phyloP scores from a whole-genome alignment of 2,329 filamentous ascomycete species.

The Aspergillus quadrilineatus region DNA sequence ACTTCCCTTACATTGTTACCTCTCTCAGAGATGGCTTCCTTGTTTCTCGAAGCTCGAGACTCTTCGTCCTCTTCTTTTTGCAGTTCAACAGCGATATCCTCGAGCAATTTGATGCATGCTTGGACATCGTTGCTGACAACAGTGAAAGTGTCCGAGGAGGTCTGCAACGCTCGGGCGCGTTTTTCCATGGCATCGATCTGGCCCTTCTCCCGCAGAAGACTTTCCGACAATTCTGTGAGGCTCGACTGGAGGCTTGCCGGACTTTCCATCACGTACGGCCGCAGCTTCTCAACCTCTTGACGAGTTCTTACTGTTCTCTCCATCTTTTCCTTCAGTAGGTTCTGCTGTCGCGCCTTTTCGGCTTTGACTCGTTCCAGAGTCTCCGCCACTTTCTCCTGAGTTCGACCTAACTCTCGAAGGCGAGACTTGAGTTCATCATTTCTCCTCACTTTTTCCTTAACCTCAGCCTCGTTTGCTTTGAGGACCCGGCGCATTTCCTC shows the following conservation, averaged over 20 bases:
- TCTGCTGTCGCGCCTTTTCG: constrained; percentile 74
- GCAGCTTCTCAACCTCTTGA: constrained; percentile 83
- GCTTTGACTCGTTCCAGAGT: constrained; percentile 79
- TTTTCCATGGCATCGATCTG: constrained; percentile 87
- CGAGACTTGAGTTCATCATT: constrained; percentile 85
- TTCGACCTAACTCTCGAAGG: constrained; percentile 74
- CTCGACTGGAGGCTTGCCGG: constrained; percentile 78
- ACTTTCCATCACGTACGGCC: constrained; percentile 88
- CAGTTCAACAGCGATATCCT: constrained; percentile 81
- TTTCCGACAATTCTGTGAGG: constrained; percentile 77
- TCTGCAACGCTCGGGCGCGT: constrained; percentile 84
- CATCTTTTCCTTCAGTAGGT: constrained; percentile 52
- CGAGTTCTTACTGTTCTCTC: constrained; percentile 62
- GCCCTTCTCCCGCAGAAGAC: constrained; percentile 72
- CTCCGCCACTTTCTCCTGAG: constrained; percentile 78
- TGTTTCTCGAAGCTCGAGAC: constrained; percentile 73
- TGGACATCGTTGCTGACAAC: constrained; percentile 83
- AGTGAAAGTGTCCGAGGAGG: constrained; percentile 83
- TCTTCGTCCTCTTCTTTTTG: constrained; percentile 90
- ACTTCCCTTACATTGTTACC: constrained; percentile 89
- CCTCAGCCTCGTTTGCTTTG: constrained; percentile 74
- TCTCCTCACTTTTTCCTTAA: constrained; percentile 78
- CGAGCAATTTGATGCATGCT: constrained; percentile 82
- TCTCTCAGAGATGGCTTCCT: constrained; percentile 82
- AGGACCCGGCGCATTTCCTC: constrained; percentile 79